Base-by-base conservation (phyloP, 2,329 filamentous ascomycete species). In the Emmonsiellopsis sp. region DNA sequence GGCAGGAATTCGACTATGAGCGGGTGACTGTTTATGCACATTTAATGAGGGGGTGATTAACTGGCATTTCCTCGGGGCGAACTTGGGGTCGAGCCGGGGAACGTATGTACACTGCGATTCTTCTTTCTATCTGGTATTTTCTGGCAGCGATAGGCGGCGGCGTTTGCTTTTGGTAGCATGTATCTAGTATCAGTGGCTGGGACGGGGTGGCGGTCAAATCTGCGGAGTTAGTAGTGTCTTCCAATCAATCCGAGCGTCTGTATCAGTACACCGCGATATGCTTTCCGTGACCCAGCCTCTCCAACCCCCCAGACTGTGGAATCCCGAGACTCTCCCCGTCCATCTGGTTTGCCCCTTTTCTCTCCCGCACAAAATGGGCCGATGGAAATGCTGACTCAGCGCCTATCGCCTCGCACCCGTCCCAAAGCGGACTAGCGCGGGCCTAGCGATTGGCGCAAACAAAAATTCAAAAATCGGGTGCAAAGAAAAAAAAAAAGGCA, bases 1-100 rank as follows among this genome's bases (percentile, higher is more conserved):
- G 17, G 17, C 79, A 85, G 37, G 88, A 93, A 65, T 74, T 91
- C 11, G 63, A 67, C 34, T 66, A 64, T 57, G 90, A 96, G 72
- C 86, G 85, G 61, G 78, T 90, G 54, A 88, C 83, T 1, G 76
- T 93, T 32, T 87, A 87, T 69, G 79, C 86, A 56, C 86, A 93
- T 68, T 70, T 94, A 61, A 69, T 82, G 67, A 79, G 72, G 69
- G 66, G 65, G 49, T 77, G 66, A 53, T 69, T 43, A 66, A 45
- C 5, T 39, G 31, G 31, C 11, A 47, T 27, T 27, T 27, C 21
- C 21, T 27, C 21, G 21, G 21, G 21, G 21, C 21, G 21, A 27
- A 27, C 21, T 27, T 27, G 21, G 21, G 21, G 21, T 5, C 5
- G 21, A 27, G 5, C 21, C 21, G 21, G 21, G 21, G 21, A 27